A percentile compares a stretch with the other conserved stretches of the same genome.
Conservation (phyloP, 2,329 filamentous ascomycete genomes). For the Pseudogymnoascus verrucosus region DNA sequence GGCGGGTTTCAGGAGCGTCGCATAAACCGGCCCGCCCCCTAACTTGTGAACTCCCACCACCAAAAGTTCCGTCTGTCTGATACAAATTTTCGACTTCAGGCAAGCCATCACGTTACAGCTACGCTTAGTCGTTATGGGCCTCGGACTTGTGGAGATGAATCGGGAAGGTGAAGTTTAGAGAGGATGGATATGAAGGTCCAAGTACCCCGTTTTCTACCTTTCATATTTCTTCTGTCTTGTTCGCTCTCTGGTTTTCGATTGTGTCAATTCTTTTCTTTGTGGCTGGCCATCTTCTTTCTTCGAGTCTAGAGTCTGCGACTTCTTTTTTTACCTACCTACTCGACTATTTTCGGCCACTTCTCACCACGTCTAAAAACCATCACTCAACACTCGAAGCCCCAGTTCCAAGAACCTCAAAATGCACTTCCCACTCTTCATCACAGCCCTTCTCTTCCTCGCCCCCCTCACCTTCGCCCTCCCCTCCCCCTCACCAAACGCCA, state of each 20-base stretch:
- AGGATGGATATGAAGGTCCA: neutral
- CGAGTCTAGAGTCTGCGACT: neutral
- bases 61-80: neutral
- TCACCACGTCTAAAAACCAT: neutral
- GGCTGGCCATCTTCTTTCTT: slow-evolving; percentile 13
- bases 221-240: neutral
- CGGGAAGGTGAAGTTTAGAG: neutral
- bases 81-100: neutral
- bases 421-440: slow-evolving; percentile 2
- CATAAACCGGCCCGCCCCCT: neutral
- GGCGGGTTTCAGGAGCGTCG: neutral
- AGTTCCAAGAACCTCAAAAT: slow-evolving; percentile 1
- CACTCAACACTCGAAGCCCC: neutral
- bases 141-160: neutral
- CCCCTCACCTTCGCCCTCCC: neutral
- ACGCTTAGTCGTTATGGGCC: neutral
- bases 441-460: slow-evolving; percentile 6
- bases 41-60: neutral
- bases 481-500: neutral
- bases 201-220: neutral
- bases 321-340: neutral
- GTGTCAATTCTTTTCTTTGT: slow-evolving; percentile 10
- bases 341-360: neutral
- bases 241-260: neutral
- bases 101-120: slow-evolving; percentile 2